Evolutionary conservation across 371 early-diverging fungal genomes (phyloP), one percentile per base, ranked within the genome.

Genomic region (Basidiobolus meristosporus): DNA sequence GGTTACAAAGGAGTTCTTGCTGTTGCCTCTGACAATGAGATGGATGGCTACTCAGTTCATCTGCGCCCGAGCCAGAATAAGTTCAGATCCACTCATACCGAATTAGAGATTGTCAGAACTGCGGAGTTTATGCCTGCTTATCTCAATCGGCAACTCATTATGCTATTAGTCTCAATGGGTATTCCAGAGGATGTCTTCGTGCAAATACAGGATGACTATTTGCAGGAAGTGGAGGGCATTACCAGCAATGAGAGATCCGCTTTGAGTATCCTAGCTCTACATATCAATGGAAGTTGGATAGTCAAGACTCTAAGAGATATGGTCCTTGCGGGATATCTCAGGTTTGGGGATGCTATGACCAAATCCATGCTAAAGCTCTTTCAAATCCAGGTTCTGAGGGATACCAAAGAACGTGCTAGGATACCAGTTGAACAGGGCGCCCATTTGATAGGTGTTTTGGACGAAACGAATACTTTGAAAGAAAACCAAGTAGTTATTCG

Each of bases 101-200:
- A 63, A 1, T 44, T 83, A 2, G 84, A 83, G 43, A 60, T 83
- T n/a, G 65, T 76, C 20, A 62, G 66, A 28, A 58, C 59, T 0
- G 68, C 77, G 0, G 56, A 50, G 1, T 65, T 58, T 38, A 67
- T 68, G 19, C 54, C 74, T 2, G 70, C 72, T 1, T 77, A 67
- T 36, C 59, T 86, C 0, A 86, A 86, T 46, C 67, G 77, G 3
- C 82, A 86, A 46, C 65, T 70, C 18, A 77, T 83, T 43, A 68
- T 69, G 0, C 40, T 86, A 0, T 45, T 86, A 14, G 62, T 73
- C 6, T 50, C 68, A 1, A 52, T 83, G 7, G 80, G 79, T 0
- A 64, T 85, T 7, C 57, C 65, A 0, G 70, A 75, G 39, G 44
- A 60, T 10, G 40, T 71, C 0, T 66, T 76, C 38, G 41, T 66